A percentile compares a stretch with the other conserved stretches of the same genome.
These are phyloP conservation scores for Schwanniomyces polymorphus DNA, from an alignment of 805 yeast genomes.

Conservation along the genomic window DNA sequence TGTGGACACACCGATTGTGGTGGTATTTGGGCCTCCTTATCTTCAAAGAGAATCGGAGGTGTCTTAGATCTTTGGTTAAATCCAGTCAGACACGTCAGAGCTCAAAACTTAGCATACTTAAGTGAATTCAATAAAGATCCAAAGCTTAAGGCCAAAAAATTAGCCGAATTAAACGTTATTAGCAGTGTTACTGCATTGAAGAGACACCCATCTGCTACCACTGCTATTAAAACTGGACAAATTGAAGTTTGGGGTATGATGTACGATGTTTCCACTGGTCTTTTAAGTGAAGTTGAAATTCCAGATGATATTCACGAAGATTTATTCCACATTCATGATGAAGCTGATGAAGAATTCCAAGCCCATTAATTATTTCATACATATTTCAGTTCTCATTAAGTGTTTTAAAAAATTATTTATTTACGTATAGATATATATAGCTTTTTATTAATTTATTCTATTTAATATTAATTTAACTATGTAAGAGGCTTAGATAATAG, in stretches of 20 bases:
- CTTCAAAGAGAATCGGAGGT: constrained; percentile 63
- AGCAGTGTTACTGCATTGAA: constrained; percentile 68
- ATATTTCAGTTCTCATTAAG: background rate
- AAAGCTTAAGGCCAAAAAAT: constrained; percentile 53
- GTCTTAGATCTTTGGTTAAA: constrained; percentile 72
- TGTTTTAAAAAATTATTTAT: background rate
- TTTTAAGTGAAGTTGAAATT: constrained; percentile 41
- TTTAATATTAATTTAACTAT: background rate
- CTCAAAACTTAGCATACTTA: constrained; percentile 53
- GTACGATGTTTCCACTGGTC: constrained; percentile 81
- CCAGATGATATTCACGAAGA: constrained; percentile 46
- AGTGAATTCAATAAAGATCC: constrained; percentile 48
- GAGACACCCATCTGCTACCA: constrained; percentile 65
- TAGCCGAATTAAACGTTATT: constrained; percentile 75
- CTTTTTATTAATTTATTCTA: background rate
- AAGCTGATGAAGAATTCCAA: background rate
- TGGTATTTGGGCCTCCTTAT: constrained; percentile 80
- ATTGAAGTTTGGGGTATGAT: constrained; percentile 81
- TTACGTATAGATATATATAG: background rate
- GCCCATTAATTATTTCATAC: background rate
- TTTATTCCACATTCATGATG: constrained; percentile 39
- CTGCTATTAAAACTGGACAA: constrained; percentile 60
- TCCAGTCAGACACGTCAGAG: constrained; percentile 68
- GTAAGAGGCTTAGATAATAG: background rate
- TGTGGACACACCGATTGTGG: constrained; percentile 98